Conservation (phyloP, 352 stramenopile species). For the Pythium aquatile region DNA sequence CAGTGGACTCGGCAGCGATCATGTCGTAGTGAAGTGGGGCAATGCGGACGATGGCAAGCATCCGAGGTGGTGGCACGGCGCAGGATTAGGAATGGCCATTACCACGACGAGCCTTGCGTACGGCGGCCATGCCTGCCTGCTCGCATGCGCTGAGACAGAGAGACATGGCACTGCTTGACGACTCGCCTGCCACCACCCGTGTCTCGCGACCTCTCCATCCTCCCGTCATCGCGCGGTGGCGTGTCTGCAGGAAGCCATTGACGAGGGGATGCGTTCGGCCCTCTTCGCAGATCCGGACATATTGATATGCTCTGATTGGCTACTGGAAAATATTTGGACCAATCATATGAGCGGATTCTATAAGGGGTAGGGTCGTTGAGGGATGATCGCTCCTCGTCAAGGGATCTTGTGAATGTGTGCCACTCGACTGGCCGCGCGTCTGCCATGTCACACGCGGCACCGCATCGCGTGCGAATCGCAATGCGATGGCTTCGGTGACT, state of each 20-base stretch:
- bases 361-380: background rate
- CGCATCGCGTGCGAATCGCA: background rate
- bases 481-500: background rate
- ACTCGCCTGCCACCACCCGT: slow-evolving; percentile 17
- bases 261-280: slow-evolving; percentile 1
- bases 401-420: slow-evolving; percentile 1
- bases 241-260: slow-evolving; percentile 7
- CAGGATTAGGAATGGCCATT: slow-evolving; percentile 18
- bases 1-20: slow-evolving; percentile 17
- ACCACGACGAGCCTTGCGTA: background rate
- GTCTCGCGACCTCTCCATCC: background rate
- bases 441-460: slow-evolving; percentile 8
- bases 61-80: slow-evolving; percentile 1
- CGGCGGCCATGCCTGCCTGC: background rate
- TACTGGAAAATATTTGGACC: background rate
- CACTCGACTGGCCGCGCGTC: background rate
- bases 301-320: slow-evolving; percentile 7
- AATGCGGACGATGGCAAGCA: background rate
- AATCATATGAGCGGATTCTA: background rate
- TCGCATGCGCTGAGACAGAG: slow-evolving; percentile 25
- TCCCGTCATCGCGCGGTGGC: slow-evolving; percentile 7
- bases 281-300: slow-evolving; percentile 24
- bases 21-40: background rate
- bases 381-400: background rate
- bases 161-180: slow-evolving; percentile 11